Base-by-base conservation (phyloP, 2,329 filamentous ascomycete species). In the Orbilia ellipsospora region DNA sequence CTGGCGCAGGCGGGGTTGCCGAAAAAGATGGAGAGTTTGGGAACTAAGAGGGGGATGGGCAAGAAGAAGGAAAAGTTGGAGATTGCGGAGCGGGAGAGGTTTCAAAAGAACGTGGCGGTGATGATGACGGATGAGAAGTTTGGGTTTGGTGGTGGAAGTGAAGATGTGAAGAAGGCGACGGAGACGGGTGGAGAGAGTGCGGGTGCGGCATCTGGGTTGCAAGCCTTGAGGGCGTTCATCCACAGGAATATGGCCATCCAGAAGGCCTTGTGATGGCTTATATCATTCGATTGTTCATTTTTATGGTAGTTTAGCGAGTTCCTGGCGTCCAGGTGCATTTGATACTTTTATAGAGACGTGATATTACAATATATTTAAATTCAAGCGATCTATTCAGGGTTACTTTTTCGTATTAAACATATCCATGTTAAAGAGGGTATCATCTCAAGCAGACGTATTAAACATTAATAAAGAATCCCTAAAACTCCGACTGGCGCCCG, bases 101-200 rank as follows among this genome's bases (percentile, higher is more conserved):
- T 74, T 66, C 73, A 70, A 65, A 62, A 65, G 65, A 76, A 76
- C 23, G 66, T 66, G 48, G 65, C 73, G 13, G 73, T 76, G 36
- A 76, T 76, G 52, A 60, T 70, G 51, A 31, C 54, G 15, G 65
- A 76, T 48, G 44, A 57, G 61, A 62, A 61, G 45, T 74, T 74
- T 64, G 70, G 73, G 18, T 76, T 76, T 16, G 65, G 61, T 4
- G 31, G 31, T 31, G 18, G 36, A 26, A 10, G 31, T 1, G 31
- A 36, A 10, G 31, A 36, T 2, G 54, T 0, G 15, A 44, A 42
- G 50, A 45, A 20, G 51, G 45, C 44, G 40, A 18, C 26, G 48
- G 12, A 12, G 16, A 52, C 48, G 48, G 48, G 18, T 2, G 48
- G 12, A 20, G 42, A 42, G 28, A 52, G 15, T n/a, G 15, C 16